These are phyloP conservation scores for Phytophthora rubi DNA, from an alignment of 352 stramenopile species.

Conservation along the genomic window DNA sequence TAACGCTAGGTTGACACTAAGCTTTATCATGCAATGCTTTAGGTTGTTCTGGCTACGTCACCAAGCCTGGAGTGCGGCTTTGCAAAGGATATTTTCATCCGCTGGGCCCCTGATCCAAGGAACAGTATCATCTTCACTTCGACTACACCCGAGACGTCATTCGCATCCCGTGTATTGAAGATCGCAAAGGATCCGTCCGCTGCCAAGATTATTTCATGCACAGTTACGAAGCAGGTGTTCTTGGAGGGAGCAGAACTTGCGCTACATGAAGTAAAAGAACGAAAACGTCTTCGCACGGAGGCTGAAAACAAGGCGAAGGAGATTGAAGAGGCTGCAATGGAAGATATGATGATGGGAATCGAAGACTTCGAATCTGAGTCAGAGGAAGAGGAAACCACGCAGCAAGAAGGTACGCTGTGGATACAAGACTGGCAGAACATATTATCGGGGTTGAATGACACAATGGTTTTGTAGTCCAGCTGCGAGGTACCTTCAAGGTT, in stretches of 20 bases:
- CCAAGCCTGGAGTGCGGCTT: slow-evolving; percentile 83
- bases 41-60: slow-evolving; percentile 86
- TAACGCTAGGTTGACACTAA: neutral
- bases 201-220: slow-evolving; percentile 64
- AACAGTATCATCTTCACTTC: slow-evolving; percentile 90
- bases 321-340: slow-evolving; percentile 89
- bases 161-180: slow-evolving; percentile 73
- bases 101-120: slow-evolving; percentile 72
- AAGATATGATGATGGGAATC: slow-evolving; percentile 93
- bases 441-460: no score
- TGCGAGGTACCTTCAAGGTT: slow-evolving; percentile 88
- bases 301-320: slow-evolving; percentile 90
- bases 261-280: slow-evolving; percentile 86
- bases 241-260: slow-evolving; percentile 88
- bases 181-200: slow-evolving; percentile 55
- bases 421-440: neutral
- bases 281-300: slow-evolving; percentile 80
- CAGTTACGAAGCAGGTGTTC: slow-evolving; percentile 73
- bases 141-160: slow-evolving; percentile 62
- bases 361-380: slow-evolving; percentile 89
- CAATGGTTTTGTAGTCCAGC: slow-evolving; percentile 50
- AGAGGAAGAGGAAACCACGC: slow-evolving; percentile 70
- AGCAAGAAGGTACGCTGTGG: slow-evolving; percentile 59
- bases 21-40: slow-evolving; percentile 1
- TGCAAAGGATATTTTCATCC: slow-evolving; percentile 85